phyloP scores from a whole-genome alignment of 1,139 yeast species.

The Suhomyces kunorum region DNA sequence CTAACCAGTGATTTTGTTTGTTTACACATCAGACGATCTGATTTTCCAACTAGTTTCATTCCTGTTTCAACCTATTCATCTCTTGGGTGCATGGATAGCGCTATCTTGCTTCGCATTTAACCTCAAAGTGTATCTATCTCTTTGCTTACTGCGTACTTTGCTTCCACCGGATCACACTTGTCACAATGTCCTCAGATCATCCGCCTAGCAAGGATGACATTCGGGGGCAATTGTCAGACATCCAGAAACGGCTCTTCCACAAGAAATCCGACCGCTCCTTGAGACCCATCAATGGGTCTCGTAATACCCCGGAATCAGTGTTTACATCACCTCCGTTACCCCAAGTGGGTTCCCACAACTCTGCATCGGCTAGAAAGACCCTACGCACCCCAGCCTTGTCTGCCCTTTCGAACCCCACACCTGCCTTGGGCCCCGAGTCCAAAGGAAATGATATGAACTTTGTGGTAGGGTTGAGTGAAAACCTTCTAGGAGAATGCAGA shows the following conservation, averaged over 20 bases:
- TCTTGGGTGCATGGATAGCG: neutral
- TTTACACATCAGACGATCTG: slow-evolving; percentile 11
- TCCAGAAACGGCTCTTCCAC: slow-evolving; percentile 54
- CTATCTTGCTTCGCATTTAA: neutral
- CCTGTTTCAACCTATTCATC: neutral
- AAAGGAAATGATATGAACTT: slow-evolving; percentile 72
- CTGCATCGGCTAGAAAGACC: slow-evolving; percentile 3
- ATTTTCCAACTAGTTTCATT: neutral
- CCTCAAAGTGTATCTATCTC: neutral
- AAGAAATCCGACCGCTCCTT: slow-evolving; percentile 20
- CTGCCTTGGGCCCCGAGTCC: slow-evolving; percentile 45
- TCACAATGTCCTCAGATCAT: slow-evolving; percentile 8
- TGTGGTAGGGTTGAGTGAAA: slow-evolving; percentile 81
- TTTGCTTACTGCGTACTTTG: too few species aligned
- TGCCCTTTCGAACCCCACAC: slow-evolving; percentile 28
- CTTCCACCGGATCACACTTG: too few species aligned
- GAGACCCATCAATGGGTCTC: slow-evolving; percentile 8
- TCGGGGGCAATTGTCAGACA: slow-evolving; percentile 60
- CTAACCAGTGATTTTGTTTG: slow-evolving; percentile 4
- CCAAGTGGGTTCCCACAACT: slow-evolving; percentile 21
- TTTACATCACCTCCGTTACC: slow-evolving; percentile 24
- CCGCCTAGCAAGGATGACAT: slow-evolving; percentile 38
- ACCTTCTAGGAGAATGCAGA: slow-evolving; percentile 75
- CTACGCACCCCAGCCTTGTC: slow-evolving; percentile 19
- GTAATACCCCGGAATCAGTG: slow-evolving; percentile 25